Evolutionary conservation across 768 basidiomycete species (phyloP), one percentile per base, ranked within the genome.

Genomic region (Mycena kentingensis): DNA sequence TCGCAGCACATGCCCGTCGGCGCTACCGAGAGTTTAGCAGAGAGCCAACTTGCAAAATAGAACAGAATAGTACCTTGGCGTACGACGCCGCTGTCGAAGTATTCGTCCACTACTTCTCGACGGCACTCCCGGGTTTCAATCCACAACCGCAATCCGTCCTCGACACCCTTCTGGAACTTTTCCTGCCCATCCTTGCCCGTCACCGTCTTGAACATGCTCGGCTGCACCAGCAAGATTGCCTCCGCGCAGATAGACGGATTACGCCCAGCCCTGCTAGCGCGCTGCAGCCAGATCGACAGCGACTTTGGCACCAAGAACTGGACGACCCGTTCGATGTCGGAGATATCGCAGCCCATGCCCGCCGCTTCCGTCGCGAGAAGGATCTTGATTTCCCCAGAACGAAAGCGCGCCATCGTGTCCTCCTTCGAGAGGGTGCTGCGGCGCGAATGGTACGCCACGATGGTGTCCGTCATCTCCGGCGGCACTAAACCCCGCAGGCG

Each of bases 311-410:
- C 47, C 18, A 59, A 50, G 18, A 69, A 69, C 32, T 71, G 71
- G 8, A 67, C 51, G 6, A 66, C 64, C 8, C 62, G 53, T 11
- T 56, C 47, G 10, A 71, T 60, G 46, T 72, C 58, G 0, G 65
- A 63, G 15, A 71, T 67, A 37, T 68, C 64, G n/a, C 60, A 39
- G 4, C 66, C 66, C 65, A n/a, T n/a, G n/a, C n/a, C n/a, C n/a
- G n/a, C n/a, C n/a, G n/a, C n/a, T n/a, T n/a, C n/a, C n/a, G n/a
- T n/a, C 11, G 13, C 16, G 10, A 25, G 31, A 27, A 21, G n/a
- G 3, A 38, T 10, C 37, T 39, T 19, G 15, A 68, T 65, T 28
- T 58, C 29, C 3, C 65, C 64, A 18, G 49, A 21, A 21, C 52
- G 43, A 43, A 62, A 69, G 2, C 51, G 34, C 21, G 53, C 18